A percentile compares a stretch with the other conserved stretches of the same genome.
phyloP scores from a whole-genome alignment of 768 basidiomycete genomes.

The Russula dissimulans region DNA sequence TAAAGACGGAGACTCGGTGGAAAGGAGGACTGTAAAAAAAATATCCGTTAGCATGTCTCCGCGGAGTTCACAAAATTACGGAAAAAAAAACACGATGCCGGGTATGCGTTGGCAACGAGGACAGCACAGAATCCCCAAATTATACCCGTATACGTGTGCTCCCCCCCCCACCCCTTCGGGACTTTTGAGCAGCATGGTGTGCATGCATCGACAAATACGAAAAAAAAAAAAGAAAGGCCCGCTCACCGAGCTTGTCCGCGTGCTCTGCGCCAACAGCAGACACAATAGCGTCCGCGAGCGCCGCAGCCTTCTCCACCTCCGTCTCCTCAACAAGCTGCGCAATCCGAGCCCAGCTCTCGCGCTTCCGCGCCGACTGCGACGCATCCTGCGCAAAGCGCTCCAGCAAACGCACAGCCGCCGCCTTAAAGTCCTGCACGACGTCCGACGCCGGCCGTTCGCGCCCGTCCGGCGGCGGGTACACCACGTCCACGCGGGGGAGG shows the following conservation, averaged over 20 bases:
- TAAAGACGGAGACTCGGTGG: slow-evolving; percentile 47
- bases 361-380: slow-evolving; percentile 34
- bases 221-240: background rate
- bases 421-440: slow-evolving; percentile 56
- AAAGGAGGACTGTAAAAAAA: slow-evolving; percentile 42
- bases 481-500: slow-evolving; percentile 23
- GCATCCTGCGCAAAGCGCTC: slow-evolving; percentile 48
- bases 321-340: slow-evolving; percentile 66
- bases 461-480: slow-evolving; percentile 28
- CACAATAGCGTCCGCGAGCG: slow-evolving; percentile 73
- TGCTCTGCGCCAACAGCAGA: slow-evolving; percentile 56
- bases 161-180: background rate
- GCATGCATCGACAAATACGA: background rate
- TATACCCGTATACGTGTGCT: background rate
- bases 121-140: background rate
- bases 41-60: background rate
- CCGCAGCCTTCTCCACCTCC: slow-evolving; percentile 49
- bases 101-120: background rate
- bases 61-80: background rate
- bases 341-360: slow-evolving; percentile 62
- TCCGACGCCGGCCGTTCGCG: slow-evolving; percentile 42
- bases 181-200: background rate
- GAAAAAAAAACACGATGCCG: too few species aligned
- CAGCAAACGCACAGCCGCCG: slow-evolving; percentile 53
- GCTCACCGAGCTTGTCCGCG: slow-evolving; percentile 61